These are phyloP conservation scores for Leucocoprinus leucothites DNA, from an alignment of 768 basidiomycete genomes.

Conservation along the genomic window DNA sequence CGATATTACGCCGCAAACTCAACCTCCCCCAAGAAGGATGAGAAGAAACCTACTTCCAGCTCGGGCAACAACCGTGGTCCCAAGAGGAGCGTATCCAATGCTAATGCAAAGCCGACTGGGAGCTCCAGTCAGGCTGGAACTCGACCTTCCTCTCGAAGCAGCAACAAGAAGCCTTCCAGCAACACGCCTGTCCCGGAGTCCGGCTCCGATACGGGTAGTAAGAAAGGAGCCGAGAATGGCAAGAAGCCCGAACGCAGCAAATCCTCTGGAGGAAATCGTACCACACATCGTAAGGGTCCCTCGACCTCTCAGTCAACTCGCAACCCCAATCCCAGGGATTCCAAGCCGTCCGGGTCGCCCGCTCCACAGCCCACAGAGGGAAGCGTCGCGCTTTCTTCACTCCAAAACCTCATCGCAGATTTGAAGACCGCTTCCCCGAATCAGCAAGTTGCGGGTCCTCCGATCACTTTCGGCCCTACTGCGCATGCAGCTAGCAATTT, in stretches of 20 bases:
- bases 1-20: slow-evolving; percentile 61
- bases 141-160: slow-evolving; percentile 62
- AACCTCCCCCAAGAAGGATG: slow-evolving; percentile 62
- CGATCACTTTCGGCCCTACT: slow-evolving; percentile 43
- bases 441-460: slow-evolving; percentile 39
- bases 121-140: slow-evolving; percentile 40
- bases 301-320: slow-evolving; percentile 59
- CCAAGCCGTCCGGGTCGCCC: slow-evolving; percentile 35
- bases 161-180: slow-evolving; percentile 57
- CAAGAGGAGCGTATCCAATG: slow-evolving; percentile 56
- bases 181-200: slow-evolving; percentile 51
- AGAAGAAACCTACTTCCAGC: slow-evolving; percentile 55
- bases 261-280: slow-evolving; percentile 42
- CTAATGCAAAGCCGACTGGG: slow-evolving; percentile 39
- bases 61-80: slow-evolving; percentile 50
- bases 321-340: slow-evolving; percentile 35
- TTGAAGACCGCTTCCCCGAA: slow-evolving; percentile 81
- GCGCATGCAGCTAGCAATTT: slow-evolving; percentile 53
- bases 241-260: slow-evolving; percentile 46
- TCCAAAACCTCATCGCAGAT: slow-evolving; percentile 93
- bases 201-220: slow-evolving; percentile 67
- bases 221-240: slow-evolving; percentile 52
- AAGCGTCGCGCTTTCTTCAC: slow-evolving; percentile 79
- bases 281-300: slow-evolving; percentile 53
- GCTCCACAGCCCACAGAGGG: slow-evolving; percentile 57